Conservation (phyloP, 257 asterid species). For the Jaltomata sinuosa region DNA sequence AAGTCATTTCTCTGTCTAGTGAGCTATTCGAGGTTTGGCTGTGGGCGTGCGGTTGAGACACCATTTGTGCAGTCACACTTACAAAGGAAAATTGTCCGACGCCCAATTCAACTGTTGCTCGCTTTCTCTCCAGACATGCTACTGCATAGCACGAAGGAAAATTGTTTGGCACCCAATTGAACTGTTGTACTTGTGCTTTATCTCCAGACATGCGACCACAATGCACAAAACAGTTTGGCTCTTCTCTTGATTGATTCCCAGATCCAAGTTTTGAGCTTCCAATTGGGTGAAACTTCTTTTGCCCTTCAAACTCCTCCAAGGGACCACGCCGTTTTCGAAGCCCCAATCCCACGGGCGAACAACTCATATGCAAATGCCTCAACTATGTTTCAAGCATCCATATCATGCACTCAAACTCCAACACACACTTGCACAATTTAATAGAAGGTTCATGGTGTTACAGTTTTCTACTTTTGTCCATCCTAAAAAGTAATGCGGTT, state of each 20-base stretch:
- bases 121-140: background rate
- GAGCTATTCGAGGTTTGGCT: background rate
- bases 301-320: background rate
- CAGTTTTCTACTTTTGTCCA: background rate
- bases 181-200: background rate
- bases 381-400: background rate
- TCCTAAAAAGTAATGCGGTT: background rate
- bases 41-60: background rate
- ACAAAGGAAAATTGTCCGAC: background rate
- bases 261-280: background rate
- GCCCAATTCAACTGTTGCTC: background rate
- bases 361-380: background rate
- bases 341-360: background rate
- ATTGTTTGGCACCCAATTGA: background rate
- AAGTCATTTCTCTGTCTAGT: background rate
- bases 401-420: background rate
- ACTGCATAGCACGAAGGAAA: background rate
- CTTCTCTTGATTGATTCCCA: background rate
- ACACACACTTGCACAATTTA: background rate
- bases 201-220: background rate
- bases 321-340: background rate
- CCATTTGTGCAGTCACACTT: background rate
- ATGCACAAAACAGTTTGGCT: background rate
- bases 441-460: background rate
- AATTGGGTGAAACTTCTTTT: background rate